Conservation (phyloP, 345 rosid species). For the Rhodomyrtus tomentosa region DNA sequence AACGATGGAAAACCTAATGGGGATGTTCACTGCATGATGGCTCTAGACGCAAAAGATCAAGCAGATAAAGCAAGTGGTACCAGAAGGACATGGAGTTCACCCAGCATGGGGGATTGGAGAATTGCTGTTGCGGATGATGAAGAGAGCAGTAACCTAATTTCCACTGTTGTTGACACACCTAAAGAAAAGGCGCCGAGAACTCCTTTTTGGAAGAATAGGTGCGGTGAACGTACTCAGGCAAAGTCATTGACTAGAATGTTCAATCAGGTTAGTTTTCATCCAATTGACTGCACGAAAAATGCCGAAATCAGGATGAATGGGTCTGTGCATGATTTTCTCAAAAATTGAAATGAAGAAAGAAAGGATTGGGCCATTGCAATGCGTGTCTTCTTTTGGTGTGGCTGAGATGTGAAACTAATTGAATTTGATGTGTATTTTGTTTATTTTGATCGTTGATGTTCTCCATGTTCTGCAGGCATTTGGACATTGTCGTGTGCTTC, state of each 20-base stretch:
- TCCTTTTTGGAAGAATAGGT: slow-evolving; percentile 42
- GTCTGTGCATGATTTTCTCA: neutral
- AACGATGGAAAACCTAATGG: slow-evolving; percentile 17
- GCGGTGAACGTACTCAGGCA: slow-evolving; percentile 24
- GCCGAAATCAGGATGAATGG: neutral
- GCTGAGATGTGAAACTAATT: neutral
- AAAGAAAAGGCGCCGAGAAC: slow-evolving; percentile 58
- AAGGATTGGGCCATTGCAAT: neutral
- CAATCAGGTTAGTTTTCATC: slow-evolving; percentile 31
- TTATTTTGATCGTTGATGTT: neutral
- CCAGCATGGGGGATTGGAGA: slow-evolving; percentile 46
- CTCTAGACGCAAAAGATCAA: slow-evolving; percentile 23
- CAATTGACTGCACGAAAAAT: neutral
- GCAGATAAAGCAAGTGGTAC: slow-evolving; percentile 27
- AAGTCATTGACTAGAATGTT: slow-evolving; percentile 19
- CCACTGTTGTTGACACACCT: slow-evolving; percentile 44
- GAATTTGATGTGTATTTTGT: neutral
- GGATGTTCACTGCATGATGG: slow-evolving; percentile 20
- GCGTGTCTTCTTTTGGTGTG: neutral
- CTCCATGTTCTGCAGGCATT: slow-evolving; percentile 26
- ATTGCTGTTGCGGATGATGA: slow-evolving; percentile 32
- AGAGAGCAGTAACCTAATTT: slow-evolving; percentile 8
- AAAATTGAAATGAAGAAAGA: neutral
- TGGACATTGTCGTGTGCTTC: slow-evolving; percentile 27
- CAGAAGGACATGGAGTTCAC: slow-evolving; percentile 63